Evolutionary conservation across 192 early-diverging fungal species (phyloP).

Genomic region (Podila verticillata): DNA sequence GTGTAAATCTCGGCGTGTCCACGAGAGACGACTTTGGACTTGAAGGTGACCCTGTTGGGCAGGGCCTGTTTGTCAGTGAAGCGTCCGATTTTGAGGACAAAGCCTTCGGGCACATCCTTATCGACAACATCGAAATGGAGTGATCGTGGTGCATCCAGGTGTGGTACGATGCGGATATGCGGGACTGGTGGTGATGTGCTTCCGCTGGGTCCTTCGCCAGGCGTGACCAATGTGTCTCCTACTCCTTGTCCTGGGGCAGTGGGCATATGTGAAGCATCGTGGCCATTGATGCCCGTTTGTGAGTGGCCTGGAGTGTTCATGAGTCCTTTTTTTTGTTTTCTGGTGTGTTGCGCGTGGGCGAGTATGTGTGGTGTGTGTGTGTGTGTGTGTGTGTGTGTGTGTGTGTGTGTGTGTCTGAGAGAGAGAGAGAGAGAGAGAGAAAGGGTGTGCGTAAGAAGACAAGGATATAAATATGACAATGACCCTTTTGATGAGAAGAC

Average conservation of each 20-base stretch:
- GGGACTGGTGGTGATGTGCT: constrained; percentile 24
- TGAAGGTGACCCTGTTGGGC: constrained; percentile 82
- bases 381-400: neutral
- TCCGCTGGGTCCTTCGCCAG: constrained; percentile 1
- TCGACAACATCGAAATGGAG: constrained; percentile 65
- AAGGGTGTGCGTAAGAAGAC: neutral
- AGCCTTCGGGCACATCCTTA: constrained; percentile 67
- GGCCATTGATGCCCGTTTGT: neutral
- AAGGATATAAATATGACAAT: neutral
- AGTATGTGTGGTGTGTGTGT: neutral
- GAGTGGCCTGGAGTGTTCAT: no score
- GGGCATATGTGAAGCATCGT: constrained; percentile 5
- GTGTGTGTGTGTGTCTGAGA: no score
- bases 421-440: no score
- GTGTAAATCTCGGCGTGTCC: constrained; percentile 95
- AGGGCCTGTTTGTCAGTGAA: constrained; percentile 71
- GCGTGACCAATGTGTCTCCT: neutral
- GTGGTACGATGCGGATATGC: constrained; percentile 66
- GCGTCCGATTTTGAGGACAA: constrained; percentile 75
- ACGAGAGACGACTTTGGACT: constrained; percentile 93
- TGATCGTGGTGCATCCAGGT: constrained; percentile 60
- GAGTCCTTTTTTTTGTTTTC: no score
- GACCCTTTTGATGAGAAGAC: no score
- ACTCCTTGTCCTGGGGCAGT: neutral
- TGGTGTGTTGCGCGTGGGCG: no score